These are phyloP conservation scores for Ceratobasidium sp. DNA, from an alignment of 1,284 basidiomycete genomes.

Conservation along the genomic window DNA sequence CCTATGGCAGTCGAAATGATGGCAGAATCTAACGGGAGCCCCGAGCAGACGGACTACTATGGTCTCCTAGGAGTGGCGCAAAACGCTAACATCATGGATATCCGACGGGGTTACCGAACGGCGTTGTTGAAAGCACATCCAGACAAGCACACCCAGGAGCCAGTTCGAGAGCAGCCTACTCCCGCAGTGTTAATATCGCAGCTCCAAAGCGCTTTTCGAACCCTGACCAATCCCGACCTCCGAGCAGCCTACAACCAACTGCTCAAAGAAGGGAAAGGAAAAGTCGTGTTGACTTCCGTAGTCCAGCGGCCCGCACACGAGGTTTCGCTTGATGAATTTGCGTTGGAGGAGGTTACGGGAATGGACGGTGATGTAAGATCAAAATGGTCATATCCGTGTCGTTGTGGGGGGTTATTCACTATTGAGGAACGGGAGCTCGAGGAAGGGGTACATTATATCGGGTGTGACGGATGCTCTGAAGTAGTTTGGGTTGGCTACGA, in stretches of 20 bases:
- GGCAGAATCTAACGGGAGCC: background rate
- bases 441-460: conserved; percentile 72
- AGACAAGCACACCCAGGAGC: conserved; percentile 64
- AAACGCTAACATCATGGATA: conserved; percentile 59
- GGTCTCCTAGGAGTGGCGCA: conserved; percentile 55
- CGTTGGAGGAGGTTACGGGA: conserved; percentile 56
- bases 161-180: conserved; percentile 42
- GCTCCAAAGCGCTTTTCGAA: conserved; percentile 67
- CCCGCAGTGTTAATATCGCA: conserved; percentile 64
- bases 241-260: conserved; percentile 66
- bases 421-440: conserved; percentile 73
- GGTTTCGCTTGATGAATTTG: conserved; percentile 81
- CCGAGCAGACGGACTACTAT: conserved; percentile 41
- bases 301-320: conserved; percentile 74
- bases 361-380: conserved; percentile 44
- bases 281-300: conserved; percentile 54
- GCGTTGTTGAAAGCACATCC: conserved; percentile 75
- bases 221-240: conserved; percentile 57
- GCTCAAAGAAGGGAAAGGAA: conserved; percentile 50
- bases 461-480: conserved; percentile 80
- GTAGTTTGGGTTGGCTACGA: conserved; percentile 84
- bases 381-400: conserved; percentile 73
- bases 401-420: conserved; percentile 75
- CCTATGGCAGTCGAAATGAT: background rate
- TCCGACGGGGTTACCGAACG: conserved; percentile 79